phyloP scores from a whole-genome alignment of 2,329 filamentous ascomycete species.

The Beauveria scarabaeidicola region DNA sequence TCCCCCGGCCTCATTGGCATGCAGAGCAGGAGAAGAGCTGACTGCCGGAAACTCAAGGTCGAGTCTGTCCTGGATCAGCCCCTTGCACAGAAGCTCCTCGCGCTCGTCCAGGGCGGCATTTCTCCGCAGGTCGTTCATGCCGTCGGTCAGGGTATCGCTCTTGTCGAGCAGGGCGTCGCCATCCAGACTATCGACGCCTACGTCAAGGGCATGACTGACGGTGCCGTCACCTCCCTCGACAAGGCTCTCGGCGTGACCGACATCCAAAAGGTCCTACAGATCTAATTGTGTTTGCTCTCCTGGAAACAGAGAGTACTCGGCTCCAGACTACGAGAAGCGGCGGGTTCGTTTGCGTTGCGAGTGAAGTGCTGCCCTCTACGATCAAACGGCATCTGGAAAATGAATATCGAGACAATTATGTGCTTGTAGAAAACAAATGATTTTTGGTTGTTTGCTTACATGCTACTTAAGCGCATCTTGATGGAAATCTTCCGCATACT shows the following conservation, averaged over 20 bases:
- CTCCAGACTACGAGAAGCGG: background rate
- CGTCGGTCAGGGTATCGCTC: conserved; percentile 18
- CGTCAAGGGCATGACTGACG: conserved; percentile 16
- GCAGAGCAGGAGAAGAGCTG: background rate
- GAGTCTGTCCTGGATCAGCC: conserved; percentile 15
- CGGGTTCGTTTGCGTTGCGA: background rate
- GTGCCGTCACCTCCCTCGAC: conserved; percentile 15
- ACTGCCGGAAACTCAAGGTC: conserved; percentile 1
- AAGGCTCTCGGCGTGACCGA: conserved; percentile 15
- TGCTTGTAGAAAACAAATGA: background rate
- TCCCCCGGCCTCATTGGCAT: background rate
- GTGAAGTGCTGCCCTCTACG: background rate
- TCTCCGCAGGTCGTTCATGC: conserved; percentile 14
- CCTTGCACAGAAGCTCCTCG: conserved; percentile 17
- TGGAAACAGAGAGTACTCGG: background rate
- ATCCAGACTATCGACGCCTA: conserved; percentile 16
- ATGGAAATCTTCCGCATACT: background rate
- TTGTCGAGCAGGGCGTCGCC: conserved; percentile 16
- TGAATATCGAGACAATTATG: background rate
- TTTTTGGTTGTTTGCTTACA: background rate
- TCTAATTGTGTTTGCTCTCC: background rate
- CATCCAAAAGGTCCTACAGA: conserved; percentile 13
- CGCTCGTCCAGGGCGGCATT: conserved; percentile 13
- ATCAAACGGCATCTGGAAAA: too few relatives aligned
- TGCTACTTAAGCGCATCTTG: background rate